Evolutionary conservation across 306 rosid species (phyloP), one percentile per base, ranked within the genome.

Genomic region (Senna tora): DNA sequence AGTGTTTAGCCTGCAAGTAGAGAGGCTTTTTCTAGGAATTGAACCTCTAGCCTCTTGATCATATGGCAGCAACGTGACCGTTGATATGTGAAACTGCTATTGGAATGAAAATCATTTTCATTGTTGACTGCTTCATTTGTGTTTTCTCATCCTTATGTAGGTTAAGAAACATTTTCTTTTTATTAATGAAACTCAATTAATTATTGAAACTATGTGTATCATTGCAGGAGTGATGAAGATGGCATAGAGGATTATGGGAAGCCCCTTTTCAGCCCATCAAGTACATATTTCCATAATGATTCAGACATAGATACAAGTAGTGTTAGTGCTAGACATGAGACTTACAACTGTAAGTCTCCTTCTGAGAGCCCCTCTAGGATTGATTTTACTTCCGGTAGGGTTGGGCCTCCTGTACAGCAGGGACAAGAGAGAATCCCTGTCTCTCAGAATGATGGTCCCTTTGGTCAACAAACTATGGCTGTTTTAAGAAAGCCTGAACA

Each of bases 291-390:
- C 59, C 89, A 84, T 54, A 81, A 88, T 80, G 77, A 80, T 86
- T 84, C 90, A 57, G 96, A 95, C 65, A 69, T 87, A 88, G 96
- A 95, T 77, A 87, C 90, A 55, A 69, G 77, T 95, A 95, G 93
- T 81, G 73, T 91, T 89, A 95, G 90, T 82, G 92, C 82, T 85
- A 89, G 92, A 82, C 79, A 82, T 58, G 95, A 87, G 82, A 81
- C 75, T 77, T 83, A 73, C 85, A 73, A 73, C 75, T 77, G 10
- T 79, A 81, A 66, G 78, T 88, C 90, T 59, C 96, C 93, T 75
- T 87, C 76, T 51, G 84, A 85, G 73, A 89, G 97, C 85, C 91
- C 99, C 67, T 88, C 89, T 83, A 85, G 96, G 87, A 83, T 66
- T 76, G 74, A 80, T 83, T 91, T 80, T 86, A 60, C 92, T 86